Evolutionary conservation across 495 filamentous ascomycete species (phyloP).

Genomic region (Rusavskia elegans): DNA sequence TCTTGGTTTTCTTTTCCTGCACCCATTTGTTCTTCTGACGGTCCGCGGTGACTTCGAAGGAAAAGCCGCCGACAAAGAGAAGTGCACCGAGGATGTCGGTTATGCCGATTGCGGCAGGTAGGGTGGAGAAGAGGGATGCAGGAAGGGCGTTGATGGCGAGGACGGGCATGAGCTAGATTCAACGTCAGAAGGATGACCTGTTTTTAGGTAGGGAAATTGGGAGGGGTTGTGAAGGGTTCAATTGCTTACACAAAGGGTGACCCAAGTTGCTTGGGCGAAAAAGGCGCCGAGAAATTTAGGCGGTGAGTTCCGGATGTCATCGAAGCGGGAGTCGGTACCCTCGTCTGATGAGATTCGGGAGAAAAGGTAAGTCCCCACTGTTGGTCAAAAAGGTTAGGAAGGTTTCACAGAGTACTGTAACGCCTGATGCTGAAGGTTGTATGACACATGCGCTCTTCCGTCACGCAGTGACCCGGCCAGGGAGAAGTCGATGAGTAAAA

Average conservation of each 20-base stretch:
- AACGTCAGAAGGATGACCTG: neutral
- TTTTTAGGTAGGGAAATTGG: neutral
- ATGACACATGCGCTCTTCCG: no score
- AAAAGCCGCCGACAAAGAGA: slow-evolving; percentile 39
- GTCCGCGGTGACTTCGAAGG: slow-evolving; percentile 42
- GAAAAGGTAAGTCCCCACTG: slow-evolving; percentile 47
- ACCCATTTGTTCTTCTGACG: slow-evolving; percentile 42
- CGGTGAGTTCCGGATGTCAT: slow-evolving; percentile 36
- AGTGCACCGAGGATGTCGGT: slow-evolving; percentile 37
- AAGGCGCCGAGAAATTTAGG: slow-evolving; percentile 38
- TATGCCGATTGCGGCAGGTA: slow-evolving; percentile 20
- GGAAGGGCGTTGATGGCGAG: slow-evolving; percentile 44
- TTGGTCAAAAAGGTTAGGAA: no score
- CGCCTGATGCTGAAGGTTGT: no score
- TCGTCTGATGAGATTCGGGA: slow-evolving; percentile 30
- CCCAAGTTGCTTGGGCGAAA: slow-evolving; percentile 44
- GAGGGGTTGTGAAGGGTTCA: neutral
- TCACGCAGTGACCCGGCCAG: no score
- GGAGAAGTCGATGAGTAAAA: no score
- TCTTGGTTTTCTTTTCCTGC: slow-evolving; percentile 36
- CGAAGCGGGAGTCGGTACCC: slow-evolving; percentile 45
- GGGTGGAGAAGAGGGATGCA: slow-evolving; percentile 23
- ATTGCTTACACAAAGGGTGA: slow-evolving; percentile 29
- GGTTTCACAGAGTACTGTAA: neutral
- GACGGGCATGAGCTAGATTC: slow-evolving; percentile 32